Conservation (phyloP, 106 monocot genomes). For the Alisma plantagoaquatica region DNA sequence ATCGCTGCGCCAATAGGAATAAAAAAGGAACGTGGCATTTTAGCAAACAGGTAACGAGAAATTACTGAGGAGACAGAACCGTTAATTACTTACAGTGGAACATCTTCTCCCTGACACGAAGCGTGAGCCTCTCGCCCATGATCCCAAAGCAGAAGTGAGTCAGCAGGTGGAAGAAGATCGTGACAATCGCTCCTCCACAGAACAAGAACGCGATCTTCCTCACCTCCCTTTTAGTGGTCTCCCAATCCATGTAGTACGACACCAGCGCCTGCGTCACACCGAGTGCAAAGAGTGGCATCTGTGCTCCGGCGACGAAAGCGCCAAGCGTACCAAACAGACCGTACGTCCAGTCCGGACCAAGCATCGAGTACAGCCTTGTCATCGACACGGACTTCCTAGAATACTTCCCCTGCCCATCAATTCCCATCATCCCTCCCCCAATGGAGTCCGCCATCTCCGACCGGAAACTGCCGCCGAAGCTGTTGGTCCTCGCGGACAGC, state of each 20-base stretch:
- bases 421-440: slow-evolving; percentile 30
- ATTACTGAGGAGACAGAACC: neutral
- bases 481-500: slow-evolving; percentile 39
- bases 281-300: slow-evolving; percentile 94
- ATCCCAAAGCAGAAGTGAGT: slow-evolving; percentile 88
- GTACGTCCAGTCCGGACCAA: slow-evolving; percentile 70
- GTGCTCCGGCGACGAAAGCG: slow-evolving; percentile 64
- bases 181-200: slow-evolving; percentile 64
- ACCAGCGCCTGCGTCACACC: slow-evolving; percentile 93
- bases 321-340: slow-evolving; percentile 67
- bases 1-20: slow-evolving; percentile 31
- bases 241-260: slow-evolving; percentile 94
- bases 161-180: slow-evolving; percentile 58
- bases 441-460: slow-evolving; percentile 94
- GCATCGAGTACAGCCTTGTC: slow-evolving; percentile 74
- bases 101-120: slow-evolving; percentile 78
- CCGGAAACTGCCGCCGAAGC: slow-evolving; percentile 66
- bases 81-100: slow-evolving; percentile 46
- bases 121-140: slow-evolving; percentile 94
- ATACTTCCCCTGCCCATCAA: slow-evolving; percentile 23
- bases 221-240: slow-evolving; percentile 72
- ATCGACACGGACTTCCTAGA: slow-evolving; percentile 42
- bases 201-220: slow-evolving; percentile 80
- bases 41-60: neutral
- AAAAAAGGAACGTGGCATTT: slow-evolving; percentile 5